Percentiles rank a stretch among this genome's conserved stretches.
phyloP scores from a whole-genome alignment of 371 early-diverging fungal species.

The Neoconidiobolus thromboides region DNA sequence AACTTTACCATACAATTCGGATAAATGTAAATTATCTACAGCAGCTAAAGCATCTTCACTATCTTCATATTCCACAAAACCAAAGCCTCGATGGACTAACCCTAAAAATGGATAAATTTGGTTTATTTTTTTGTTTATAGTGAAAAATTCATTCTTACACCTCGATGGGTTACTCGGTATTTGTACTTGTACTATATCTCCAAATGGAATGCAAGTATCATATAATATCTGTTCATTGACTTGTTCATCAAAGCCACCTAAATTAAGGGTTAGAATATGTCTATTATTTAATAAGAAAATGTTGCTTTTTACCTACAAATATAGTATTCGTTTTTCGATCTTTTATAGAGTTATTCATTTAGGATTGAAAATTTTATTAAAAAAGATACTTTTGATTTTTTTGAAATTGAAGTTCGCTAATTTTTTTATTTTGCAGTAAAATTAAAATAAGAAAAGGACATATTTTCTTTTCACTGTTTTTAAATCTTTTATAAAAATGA shows the following conservation, averaged over 20 bases:
- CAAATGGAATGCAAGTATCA: constrained; percentile 90
- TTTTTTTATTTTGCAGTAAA: too few species aligned
- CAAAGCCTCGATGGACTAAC: constrained; percentile 74
- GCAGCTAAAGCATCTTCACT: constrained; percentile 72
- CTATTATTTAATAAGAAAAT: too few species aligned
- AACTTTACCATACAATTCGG: constrained; percentile 74
- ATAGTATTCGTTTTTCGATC: too few species aligned
- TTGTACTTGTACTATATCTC: constrained; percentile 76
- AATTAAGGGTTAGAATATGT: too few species aligned
- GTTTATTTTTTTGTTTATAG: constrained; percentile 11
- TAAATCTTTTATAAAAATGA: too few species aligned
- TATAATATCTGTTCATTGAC: constrained; percentile 58
- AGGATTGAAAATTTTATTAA: too few species aligned
- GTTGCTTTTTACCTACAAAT: too few species aligned
- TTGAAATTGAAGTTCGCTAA: too few species aligned
- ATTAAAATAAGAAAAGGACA: too few species aligned
- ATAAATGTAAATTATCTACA: constrained; percentile 81
- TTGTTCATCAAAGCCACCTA: constrained; percentile 66
- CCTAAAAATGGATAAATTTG: constrained; percentile 20
- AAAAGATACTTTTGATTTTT: too few species aligned
- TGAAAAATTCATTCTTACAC: constrained; percentile 18
- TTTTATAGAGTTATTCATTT: too few species aligned
- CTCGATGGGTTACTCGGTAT: constrained; percentile 58
- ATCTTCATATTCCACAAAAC: constrained; percentile 82
- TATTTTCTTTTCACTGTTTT: too few species aligned